These are phyloP conservation scores for Chlamydomonas reinhardtii DNA, from an alignment of 163 green algal genomes.

Conservation along the genomic window DNA sequence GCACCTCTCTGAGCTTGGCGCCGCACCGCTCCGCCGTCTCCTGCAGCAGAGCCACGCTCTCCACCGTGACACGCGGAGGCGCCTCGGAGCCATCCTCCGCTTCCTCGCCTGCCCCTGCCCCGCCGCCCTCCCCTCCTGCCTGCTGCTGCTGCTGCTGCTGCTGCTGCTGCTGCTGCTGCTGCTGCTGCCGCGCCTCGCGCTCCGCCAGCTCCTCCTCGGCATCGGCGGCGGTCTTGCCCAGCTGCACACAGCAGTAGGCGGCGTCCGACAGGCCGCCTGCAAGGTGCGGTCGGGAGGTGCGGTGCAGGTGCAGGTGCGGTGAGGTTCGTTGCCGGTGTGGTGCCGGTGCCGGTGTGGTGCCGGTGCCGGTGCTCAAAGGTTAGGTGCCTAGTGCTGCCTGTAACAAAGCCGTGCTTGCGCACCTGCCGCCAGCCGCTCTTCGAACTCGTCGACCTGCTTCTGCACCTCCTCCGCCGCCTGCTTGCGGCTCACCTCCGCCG, in stretches of 20 bases:
- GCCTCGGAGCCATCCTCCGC: background rate
- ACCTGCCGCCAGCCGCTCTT: conserved; percentile 25
- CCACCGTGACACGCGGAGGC: conserved; percentile 10
- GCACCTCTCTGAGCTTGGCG: conserved; percentile 9
- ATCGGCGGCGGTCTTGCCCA: conserved; percentile 36
- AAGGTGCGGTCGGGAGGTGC: background rate
- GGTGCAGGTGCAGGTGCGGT: background rate
- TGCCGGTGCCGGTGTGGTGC: too few relatives aligned
- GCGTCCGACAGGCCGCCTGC: conserved; percentile 28
- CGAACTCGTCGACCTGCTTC: conserved; percentile 36
- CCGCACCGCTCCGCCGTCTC: conserved; percentile 25
- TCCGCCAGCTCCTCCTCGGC: conserved; percentile 43
- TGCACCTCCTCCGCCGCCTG: conserved; percentile 21
- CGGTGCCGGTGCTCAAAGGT: too few relatives aligned
- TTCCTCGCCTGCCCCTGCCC: background rate
- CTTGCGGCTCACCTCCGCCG: conserved; percentile 13
- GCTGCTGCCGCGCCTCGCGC: background rate
- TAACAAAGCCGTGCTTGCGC: too few relatives aligned
- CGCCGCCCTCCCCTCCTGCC: background rate
- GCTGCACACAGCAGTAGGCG: conserved; percentile 26
- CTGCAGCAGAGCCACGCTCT: conserved; percentile 42
- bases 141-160: conserved; percentile 14
- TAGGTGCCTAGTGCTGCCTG: too few relatives aligned
- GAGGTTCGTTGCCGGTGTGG: background rate
- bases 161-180: conserved; percentile 2